phyloP scores from a whole-genome alignment of 2,329 filamentous ascomycete species.

The Microcyclospora pomicola region DNA sequence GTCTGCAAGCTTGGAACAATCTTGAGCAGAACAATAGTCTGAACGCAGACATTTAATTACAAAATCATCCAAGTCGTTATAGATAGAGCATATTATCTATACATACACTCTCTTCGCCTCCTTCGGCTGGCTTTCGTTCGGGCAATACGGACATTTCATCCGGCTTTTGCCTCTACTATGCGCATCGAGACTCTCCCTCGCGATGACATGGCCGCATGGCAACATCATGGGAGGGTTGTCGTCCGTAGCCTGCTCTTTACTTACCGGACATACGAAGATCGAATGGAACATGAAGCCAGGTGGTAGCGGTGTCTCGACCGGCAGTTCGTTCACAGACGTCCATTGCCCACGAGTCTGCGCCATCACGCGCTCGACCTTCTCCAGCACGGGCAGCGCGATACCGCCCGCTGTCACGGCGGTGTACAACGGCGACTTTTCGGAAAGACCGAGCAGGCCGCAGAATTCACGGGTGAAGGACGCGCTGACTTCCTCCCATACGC shows the following conservation, averaged over 20 bases:
- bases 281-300: constrained; percentile 66
- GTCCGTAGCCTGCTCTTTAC: constrained; percentile 90
- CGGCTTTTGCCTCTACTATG: constrained; percentile 57
- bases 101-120: constrained; percentile 57
- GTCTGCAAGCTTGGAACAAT: too few relatives aligned
- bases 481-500: constrained; percentile 70
- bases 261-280: constrained; percentile 95
- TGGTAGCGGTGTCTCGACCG: constrained; percentile 54
- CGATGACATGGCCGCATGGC: constrained; percentile 87
- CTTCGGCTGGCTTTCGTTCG: constrained; percentile 61
- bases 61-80: neutral
- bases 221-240: constrained; percentile 93
- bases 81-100: constrained; percentile 4
- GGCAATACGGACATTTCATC: constrained; percentile 97
- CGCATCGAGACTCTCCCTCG: constrained; percentile 65
- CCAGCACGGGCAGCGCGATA: constrained; percentile 74
- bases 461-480: constrained; percentile 70
- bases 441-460: constrained; percentile 78
- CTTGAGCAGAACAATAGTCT: too few relatives aligned
- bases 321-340: constrained; percentile 82
- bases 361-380: constrained; percentile 81
- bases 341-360: constrained; percentile 84
- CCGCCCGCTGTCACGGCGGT: constrained; percentile 84
- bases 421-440: constrained; percentile 83
- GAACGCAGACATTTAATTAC: too few relatives aligned